These are phyloP conservation scores for Volvox carteri DNA, from an alignment of 163 green algal species.

Conservation along the genomic window DNA sequence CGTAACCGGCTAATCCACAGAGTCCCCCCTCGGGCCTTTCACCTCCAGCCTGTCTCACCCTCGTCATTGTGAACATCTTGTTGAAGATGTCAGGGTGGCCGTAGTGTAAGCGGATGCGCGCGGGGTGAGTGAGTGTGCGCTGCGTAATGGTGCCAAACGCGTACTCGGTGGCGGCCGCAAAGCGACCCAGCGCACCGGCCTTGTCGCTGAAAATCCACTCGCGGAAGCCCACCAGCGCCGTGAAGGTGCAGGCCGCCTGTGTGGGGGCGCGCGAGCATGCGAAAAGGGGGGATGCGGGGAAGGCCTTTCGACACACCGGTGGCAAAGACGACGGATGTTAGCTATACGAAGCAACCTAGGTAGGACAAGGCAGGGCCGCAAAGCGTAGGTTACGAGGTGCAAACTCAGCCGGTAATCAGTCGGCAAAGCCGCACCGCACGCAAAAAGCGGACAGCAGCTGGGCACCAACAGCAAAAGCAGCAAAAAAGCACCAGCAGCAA, in stretches of 20 bases:
- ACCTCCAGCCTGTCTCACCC: too few species aligned
- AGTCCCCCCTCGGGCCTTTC: too few species aligned
- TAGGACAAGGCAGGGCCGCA: too few species aligned
- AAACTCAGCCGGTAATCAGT: too few species aligned
- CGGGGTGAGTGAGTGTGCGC: conserved; percentile 69
- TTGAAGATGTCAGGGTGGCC: conserved; percentile 73
- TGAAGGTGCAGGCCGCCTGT: conserved; percentile 39
- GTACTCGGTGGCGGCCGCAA: conserved; percentile 89
- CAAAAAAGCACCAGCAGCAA: not conserved
- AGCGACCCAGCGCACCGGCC: conserved; percentile 80
- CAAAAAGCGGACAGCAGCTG: too few species aligned
- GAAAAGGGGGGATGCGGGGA: too few species aligned
- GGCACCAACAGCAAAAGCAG: too few species aligned
- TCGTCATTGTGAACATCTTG: conserved; percentile 65
- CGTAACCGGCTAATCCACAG: too few species aligned
- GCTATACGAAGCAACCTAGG: too few species aligned
- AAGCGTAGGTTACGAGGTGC: too few species aligned
- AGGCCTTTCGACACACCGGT: not conserved
- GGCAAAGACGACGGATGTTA: not conserved
- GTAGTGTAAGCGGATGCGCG: conserved; percentile 89
- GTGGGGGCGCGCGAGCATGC: too few species aligned
- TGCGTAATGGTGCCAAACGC: conserved; percentile 88
- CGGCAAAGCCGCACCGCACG: too few species aligned
- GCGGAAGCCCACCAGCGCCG: conserved; percentile 82
- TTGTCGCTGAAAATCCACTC: conserved; percentile 88